Evolutionary conservation across 2,329 filamentous ascomycete species (phyloP).

Genomic region (Ophiostoma australiae): DNA sequence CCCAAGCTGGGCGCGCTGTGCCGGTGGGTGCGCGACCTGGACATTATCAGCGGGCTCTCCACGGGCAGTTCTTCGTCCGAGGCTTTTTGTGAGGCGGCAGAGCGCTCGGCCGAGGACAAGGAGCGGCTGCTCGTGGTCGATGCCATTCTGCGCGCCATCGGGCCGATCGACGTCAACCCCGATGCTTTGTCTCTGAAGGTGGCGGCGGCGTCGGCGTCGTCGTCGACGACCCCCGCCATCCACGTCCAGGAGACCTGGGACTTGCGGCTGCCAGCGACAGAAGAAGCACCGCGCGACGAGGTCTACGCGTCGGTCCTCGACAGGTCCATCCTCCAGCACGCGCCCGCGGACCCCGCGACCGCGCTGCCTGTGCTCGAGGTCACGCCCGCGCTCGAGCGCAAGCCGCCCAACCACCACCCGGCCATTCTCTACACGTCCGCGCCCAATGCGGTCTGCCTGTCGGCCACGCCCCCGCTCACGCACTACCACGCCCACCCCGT

Average conservation of each 20-base stretch:
- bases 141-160: constrained; percentile 58
- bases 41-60: constrained; percentile 62
- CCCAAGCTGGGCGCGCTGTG: constrained; percentile 65
- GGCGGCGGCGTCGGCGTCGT: background rate
- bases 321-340: constrained; percentile 46
- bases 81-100: background rate
- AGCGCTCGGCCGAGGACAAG: constrained; percentile 44
- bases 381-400: constrained; percentile 55
- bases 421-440: constrained; percentile 60
- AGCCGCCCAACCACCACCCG: constrained; percentile 63
- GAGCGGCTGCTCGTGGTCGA: constrained; percentile 59
- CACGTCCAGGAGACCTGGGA: constrained; percentile 59
- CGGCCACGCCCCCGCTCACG: constrained; percentile 37
- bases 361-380: constrained; percentile 57
- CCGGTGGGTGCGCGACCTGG: constrained; percentile 67
- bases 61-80: constrained; percentile 36
- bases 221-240: constrained; percentile 42
- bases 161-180: constrained; percentile 51
- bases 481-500: constrained; percentile 55
- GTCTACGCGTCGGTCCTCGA: constrained; percentile 57
- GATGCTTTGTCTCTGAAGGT: constrained; percentile 28
- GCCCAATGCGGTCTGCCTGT: constrained; percentile 53
- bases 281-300: constrained; percentile 37
- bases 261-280: constrained; percentile 38
- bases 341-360: constrained; percentile 35